Evolutionary conservation across 768 basidiomycete species (phyloP), one percentile per base, ranked within the genome.

Genomic region (Inosperma sp.): DNA sequence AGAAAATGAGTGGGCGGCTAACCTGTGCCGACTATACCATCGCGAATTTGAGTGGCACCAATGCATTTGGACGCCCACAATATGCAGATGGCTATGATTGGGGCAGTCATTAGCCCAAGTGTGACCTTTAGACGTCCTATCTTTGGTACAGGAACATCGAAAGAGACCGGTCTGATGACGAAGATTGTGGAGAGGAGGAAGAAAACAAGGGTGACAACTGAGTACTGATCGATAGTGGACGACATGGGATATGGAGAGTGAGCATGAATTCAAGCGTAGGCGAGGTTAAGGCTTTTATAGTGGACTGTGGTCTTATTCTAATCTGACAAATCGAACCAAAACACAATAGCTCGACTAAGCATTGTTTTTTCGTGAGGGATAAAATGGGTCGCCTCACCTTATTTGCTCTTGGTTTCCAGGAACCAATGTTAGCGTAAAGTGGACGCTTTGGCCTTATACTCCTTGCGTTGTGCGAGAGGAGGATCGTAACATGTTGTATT

Each of bases 21-120:
- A 63, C 63, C 60, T 44, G 68, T 70, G 30, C 62, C 71, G 58
- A 93, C 81, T 43, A 95, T 90, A 1, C 93, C 93, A 51, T 79
- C 68, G 13, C 83, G 76, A 27, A 95, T 76, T 67, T 76, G 63
- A 12, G 54, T 65, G 16, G 73, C 62, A 16, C 73, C 76, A 4
- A 81, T 56, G 51, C 80, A 81, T 60, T 79, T 77, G 0, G 79
- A 62, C 4, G 80, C 80, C 80, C 80, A 81, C n/a, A 81, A 60
- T 41, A 81, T 63, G 1, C 69, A 72, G 21, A 81, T 80, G 8
- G 77, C 72, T 45, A 79, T 57, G 29, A 81, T 77, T 2, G 80
- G 80, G 0, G 79, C 77, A 2, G 77, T 76, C 25, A 75, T 76
- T 35, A 81, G 69, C 53, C 80, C 73, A 25, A 81, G 59, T 2